A percentile compares a stretch with the other conserved stretches of the same genome.
These are phyloP conservation scores for Rhododendron simsii DNA, from an alignment of 148 eudicot species.

Conservation along the genomic window DNA sequence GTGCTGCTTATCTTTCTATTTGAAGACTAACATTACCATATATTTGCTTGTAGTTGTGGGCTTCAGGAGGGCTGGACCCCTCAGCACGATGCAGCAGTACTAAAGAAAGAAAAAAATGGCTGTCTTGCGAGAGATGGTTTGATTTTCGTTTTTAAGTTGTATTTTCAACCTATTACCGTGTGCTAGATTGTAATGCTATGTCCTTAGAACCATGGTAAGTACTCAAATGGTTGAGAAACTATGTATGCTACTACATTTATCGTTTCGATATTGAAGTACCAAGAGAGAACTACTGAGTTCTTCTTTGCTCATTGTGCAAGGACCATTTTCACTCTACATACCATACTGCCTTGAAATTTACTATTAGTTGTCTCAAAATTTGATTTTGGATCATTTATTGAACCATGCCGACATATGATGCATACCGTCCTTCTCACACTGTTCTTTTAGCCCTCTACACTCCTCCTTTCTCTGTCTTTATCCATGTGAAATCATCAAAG, in stretches of 20 bases:
- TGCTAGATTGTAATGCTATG: too few relatives aligned
- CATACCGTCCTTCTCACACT: too few relatives aligned
- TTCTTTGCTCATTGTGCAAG: background rate
- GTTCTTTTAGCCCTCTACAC: too few relatives aligned
- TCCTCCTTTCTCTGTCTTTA: too few relatives aligned
- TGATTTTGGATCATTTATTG: too few relatives aligned
- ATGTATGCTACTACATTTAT: too few relatives aligned
- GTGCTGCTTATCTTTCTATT: background rate
- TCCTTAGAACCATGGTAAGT: background rate
- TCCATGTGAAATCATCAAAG: too few relatives aligned
- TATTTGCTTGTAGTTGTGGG: background rate
- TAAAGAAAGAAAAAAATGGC: background rate
- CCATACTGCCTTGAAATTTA: too few relatives aligned
- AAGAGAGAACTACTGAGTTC: background rate
- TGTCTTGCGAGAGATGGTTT: background rate
- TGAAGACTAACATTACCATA: background rate
- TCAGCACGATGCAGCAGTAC: background rate
- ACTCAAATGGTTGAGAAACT: too few relatives aligned
- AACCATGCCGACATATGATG: too few relatives aligned
- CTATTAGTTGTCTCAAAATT: too few relatives aligned
- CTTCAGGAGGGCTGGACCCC: background rate
- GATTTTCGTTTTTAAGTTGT: background rate
- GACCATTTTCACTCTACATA: background rate
- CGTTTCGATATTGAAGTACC: too few relatives aligned
- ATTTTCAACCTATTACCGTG: background rate